phyloP scores from a whole-genome alignment of 2,329 filamentous ascomycete species.

The Alternaria viburni region DNA sequence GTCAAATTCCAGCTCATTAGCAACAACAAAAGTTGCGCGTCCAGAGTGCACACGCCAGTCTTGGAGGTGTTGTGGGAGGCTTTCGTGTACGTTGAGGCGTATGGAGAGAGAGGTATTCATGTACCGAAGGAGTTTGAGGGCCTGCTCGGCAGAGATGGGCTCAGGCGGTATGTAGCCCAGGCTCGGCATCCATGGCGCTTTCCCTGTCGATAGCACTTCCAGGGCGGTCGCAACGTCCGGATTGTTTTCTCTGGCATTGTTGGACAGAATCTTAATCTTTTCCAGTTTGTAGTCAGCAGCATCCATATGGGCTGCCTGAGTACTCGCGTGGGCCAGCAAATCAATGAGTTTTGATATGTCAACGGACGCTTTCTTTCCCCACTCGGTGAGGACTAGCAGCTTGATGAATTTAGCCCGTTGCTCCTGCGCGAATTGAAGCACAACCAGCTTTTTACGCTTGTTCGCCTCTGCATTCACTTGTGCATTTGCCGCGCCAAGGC shows the following conservation, averaged over 20 bases:
- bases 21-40: constrained; percentile 85
- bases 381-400: constrained; percentile 85
- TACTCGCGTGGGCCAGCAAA: constrained; percentile 72
- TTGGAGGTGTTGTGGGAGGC: constrained; percentile 77
- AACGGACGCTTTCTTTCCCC: constrained; percentile 70
- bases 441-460: constrained; percentile 69
- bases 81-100: constrained; percentile 83
- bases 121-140: constrained; percentile 76
- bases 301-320: constrained; percentile 39
- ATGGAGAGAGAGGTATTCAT: constrained; percentile 84
- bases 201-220: constrained; percentile 80
- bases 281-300: constrained; percentile 66
- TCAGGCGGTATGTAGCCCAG: constrained; percentile 79
- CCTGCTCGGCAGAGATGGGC: constrained; percentile 71
- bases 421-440: constrained; percentile 80
- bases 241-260: constrained; percentile 77
- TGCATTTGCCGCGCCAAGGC: constrained; percentile 40
- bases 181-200: constrained; percentile 79
- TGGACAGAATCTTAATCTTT: constrained; percentile 74
- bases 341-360: constrained; percentile 89
- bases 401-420: constrained; percentile 91
- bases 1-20: constrained; percentile 89
- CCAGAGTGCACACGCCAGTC: constrained; percentile 82
- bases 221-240: constrained; percentile 91
- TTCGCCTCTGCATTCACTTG: constrained; percentile 37